Percentiles rank a stretch among this genome's conserved stretches.
Evolutionary conservation across 2,329 filamentous ascomycete genomes (phyloP).

Genomic region (Scedosporium boydii): DNA sequence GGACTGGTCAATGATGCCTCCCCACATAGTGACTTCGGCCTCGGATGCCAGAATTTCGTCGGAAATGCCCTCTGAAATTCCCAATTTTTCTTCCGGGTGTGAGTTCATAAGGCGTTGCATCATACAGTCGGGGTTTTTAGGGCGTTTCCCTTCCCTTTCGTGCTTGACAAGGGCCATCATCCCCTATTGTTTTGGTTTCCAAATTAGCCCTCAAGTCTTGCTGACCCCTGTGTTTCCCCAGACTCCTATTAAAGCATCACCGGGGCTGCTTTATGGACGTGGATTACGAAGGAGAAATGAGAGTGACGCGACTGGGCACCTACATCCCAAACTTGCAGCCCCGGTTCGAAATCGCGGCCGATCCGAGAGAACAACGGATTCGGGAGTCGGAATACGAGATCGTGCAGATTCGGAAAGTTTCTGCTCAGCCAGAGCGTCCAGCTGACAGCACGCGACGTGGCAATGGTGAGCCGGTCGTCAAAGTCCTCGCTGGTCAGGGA

Average conservation of each 20-base stretch:
- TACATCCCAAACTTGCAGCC: not conserved
- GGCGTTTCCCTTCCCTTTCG: not conserved
- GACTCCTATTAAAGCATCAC: too few relatives aligned
- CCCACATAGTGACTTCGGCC: not conserved
- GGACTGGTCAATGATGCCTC: not conserved
- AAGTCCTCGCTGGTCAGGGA: not conserved
- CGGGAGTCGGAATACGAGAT: not conserved
- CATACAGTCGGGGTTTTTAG: not conserved
- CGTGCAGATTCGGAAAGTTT: not conserved
- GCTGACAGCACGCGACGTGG: not conserved
- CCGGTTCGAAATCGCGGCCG: not conserved
- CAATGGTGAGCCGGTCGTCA: not conserved
- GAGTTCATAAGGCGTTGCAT: not conserved
- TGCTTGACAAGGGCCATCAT: not conserved
- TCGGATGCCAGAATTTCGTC: not conserved
- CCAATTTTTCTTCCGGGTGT: not conserved
- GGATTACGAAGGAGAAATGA: too few relatives aligned
- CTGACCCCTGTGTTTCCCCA: too few relatives aligned
- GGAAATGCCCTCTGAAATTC: not conserved
- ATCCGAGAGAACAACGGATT: not conserved
- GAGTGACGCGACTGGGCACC: too few relatives aligned
- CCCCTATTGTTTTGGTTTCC: not conserved
- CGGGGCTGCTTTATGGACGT: too few relatives aligned
- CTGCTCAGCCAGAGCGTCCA: not conserved
- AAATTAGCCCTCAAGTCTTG: not conserved